Evolutionary conservation across 352 stramenopile species (phyloP), one percentile per base, ranked within the genome.

Genomic region (Phytophthora idaei): DNA sequence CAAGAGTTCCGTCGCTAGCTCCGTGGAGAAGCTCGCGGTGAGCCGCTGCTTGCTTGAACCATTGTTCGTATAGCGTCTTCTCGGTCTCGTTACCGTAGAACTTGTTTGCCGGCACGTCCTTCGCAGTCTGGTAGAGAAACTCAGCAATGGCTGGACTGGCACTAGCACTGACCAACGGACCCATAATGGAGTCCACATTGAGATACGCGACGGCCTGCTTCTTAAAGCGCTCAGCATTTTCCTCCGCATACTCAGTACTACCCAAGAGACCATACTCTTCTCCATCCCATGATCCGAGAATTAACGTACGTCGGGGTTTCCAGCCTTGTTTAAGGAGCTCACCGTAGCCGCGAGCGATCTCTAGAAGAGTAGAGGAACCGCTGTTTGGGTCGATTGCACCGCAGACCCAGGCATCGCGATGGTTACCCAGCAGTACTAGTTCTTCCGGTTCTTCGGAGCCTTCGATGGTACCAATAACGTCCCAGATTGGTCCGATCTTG

Each of bases 181-280:
- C 91, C 10, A 80, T 80, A n/a, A 93, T 81, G 11, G 69, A 78
- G 56, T 97, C 91, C 2, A 95, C 87, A 67, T 97, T 97, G 45
- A 97, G 73, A 55, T 97, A 97, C 2, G 81, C 82, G 0, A 91
- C 77, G 0, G 87, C 83, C 10, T 93, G 32, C 32, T 6, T 37
- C 32, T 37, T 37, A 37, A 21, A 21, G 21, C 21, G 21, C 21
- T 21, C 21, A 21, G 0, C 21, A 21, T 21, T 21, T 21, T 21
- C 21, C 21, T 21, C 21, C 21, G 21, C 21, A 21, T 21, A 21
- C 21, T 21, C 21, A 21, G 21, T 21, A 21, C 21, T 21, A 21
- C 21, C 21, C 21, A 21, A 21, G 21, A 21, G 21, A 21, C 21
- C 21, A 21, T 21, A 21, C 21, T 21, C 21, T 21, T 21, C 21